These are phyloP conservation scores for Achaetomium macrosporum DNA, from an alignment of 2,329 filamentous ascomycete genomes.

Conservation along the genomic window DNA sequence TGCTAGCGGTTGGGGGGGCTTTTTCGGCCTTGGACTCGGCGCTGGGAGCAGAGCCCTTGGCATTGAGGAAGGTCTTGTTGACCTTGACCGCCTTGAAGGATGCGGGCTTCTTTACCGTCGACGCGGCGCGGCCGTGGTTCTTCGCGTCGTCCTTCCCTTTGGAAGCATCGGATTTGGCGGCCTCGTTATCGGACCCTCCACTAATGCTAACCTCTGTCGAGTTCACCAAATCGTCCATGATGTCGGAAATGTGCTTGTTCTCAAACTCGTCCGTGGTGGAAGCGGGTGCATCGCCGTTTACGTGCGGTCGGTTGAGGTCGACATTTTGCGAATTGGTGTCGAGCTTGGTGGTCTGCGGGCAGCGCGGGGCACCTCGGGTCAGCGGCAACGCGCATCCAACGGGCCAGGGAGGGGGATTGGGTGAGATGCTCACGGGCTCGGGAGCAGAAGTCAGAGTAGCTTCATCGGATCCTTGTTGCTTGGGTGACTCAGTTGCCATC, in stretches of 20 bases:
- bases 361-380: constrained; percentile 19
- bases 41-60: constrained; percentile 51
- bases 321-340: constrained; percentile 43
- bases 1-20: constrained; percentile 39
- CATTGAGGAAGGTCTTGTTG: constrained; percentile 75
- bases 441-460: constrained; percentile 44
- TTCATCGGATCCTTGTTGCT: constrained; percentile 46
- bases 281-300: constrained; percentile 42
- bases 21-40: constrained; percentile 48
- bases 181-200: constrained; percentile 72
- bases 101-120: constrained; percentile 64
- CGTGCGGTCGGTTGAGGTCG: constrained; percentile 36
- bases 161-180: constrained; percentile 52
- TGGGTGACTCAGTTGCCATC: constrained; percentile 59
- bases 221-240: constrained; percentile 53
- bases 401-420: constrained; percentile 1
- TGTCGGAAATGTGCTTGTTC: constrained; percentile 51
- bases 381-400: constrained; percentile 22
- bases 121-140: constrained; percentile 51
- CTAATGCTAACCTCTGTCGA: constrained; percentile 64
- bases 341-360: constrained; percentile 29
- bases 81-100: constrained; percentile 83
- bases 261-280: constrained; percentile 45
- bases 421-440: constrained; percentile 39
- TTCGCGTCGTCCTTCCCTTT: constrained; percentile 53